Evolutionary conservation across 2,329 filamentous ascomycete species (phyloP), one percentile per base, ranked within the genome.

Genomic region (Pseudocercospora cruenta): DNA sequence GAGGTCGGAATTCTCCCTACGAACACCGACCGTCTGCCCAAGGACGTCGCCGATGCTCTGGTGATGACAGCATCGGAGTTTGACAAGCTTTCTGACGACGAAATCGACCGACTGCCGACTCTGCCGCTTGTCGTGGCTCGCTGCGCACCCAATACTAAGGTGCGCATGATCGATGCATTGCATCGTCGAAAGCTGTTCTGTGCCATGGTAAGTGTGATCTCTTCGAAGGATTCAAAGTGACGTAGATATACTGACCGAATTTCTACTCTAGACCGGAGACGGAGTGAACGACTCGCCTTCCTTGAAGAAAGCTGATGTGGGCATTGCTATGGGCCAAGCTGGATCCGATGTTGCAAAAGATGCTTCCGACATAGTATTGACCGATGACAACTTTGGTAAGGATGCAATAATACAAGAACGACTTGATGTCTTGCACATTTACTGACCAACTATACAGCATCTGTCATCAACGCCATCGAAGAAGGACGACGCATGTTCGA

Each of bases 401-500:
- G 36, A 39, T n/a, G n/a, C n/a, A n/a, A n/a, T n/a, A n/a, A n/a
- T n/a, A n/a, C n/a, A n/a, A n/a, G n/a, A n/a, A n/a, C n/a, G n/a
- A n/a, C n/a, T n/a, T n/a, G n/a, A n/a, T n/a, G n/a, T n/a, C n/a
- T n/a, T n/a, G n/a, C n/a, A n/a, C n/a, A n/a, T n/a, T n/a, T n/a
- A n/a, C n/a, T n/a, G n/a, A n/a, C n/a, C n/a, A n/a, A n/a, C n/a
- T n/a, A n/a, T n/a, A n/a, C n/a, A n/a, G n/a, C 93, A 70, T 92
- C 89, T 0, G 95, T 96, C 69, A 88, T 94, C 19, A 87, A 91
- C 43, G 91, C 92, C 5, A 91, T 95, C 70, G 90, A 91, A 71
- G 91, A 94, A 79, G 92, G 92, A n/a, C 87, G 92, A 14, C 86
- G 92, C 94, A 93, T 94, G 84, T 94, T 94, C 76, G 91, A 94